phyloP scores from a whole-genome alignment of 352 stramenopile genomes.

The Phytopythium vexans region DNA sequence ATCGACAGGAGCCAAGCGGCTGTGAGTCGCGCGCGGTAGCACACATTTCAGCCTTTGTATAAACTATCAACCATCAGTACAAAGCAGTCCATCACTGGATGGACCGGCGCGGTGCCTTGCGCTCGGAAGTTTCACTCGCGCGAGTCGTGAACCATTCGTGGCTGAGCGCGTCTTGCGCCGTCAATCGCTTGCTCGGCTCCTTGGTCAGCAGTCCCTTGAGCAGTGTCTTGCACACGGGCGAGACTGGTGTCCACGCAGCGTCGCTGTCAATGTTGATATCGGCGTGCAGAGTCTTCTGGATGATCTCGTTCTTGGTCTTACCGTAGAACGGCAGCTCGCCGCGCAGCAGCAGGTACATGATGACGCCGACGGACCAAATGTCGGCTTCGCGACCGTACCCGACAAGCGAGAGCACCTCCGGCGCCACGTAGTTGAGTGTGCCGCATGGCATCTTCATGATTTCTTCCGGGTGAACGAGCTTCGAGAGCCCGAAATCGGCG shows the following conservation, averaged over 20 bases:
- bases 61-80: constrained; percentile 2
- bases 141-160: constrained; percentile 76
- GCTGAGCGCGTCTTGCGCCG: constrained; percentile 68
- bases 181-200: constrained; percentile 72
- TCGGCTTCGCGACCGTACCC: constrained; percentile 90
- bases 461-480: constrained; percentile 90
- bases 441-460: constrained; percentile 93
- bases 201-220: constrained; percentile 85
- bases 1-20: constrained; percentile 1
- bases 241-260: constrained; percentile 52
- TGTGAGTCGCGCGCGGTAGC: not conserved
- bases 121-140: too few species aligned
- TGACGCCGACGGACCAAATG: constrained; percentile 92
- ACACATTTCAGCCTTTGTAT: constrained; percentile 1
- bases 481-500: constrained; percentile 92
- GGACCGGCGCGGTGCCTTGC: constrained; percentile 18
- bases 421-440: constrained; percentile 93
- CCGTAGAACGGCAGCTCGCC: constrained; percentile 90
- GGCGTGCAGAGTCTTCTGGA: constrained; percentile 88
- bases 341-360: constrained; percentile 90
- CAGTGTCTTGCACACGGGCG: constrained; percentile 52
- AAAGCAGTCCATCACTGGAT: constrained; percentile 10
- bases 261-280: constrained; percentile 81
- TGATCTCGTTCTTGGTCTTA: constrained; percentile 90
- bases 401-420: constrained; percentile 86